Evolutionary conservation across 2,329 filamentous ascomycete genomes (phyloP).

Genomic region (Periconia digitata): DNA sequence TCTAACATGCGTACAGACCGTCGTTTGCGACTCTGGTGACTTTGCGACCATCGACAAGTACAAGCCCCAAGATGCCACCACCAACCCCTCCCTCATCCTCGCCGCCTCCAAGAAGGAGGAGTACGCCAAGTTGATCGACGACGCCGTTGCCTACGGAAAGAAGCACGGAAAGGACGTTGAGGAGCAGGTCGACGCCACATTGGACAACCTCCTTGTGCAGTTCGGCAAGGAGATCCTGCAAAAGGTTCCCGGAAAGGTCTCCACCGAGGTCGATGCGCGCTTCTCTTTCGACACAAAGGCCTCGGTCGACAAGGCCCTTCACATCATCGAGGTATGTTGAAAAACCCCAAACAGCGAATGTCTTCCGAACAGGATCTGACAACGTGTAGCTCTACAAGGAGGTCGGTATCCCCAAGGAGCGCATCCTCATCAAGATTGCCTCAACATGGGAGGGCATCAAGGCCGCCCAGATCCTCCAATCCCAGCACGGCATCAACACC

Average conservation of each 20-base stretch:
- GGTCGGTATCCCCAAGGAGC: slow-evolving; percentile 88
- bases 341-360: neutral
- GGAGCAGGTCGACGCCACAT: slow-evolving; percentile 81
- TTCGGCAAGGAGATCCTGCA: slow-evolving; percentile 97
- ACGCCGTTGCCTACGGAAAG: slow-evolving; percentile 85
- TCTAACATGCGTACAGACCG: slow-evolving; percentile 61
- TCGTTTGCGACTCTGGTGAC: slow-evolving; percentile 95
- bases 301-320: slow-evolving; percentile 91
- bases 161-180: slow-evolving; percentile 66
- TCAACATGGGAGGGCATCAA: slow-evolving; percentile 99
- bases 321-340: slow-evolving; percentile 83
- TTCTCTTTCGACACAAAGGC: slow-evolving; percentile 95
- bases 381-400: slow-evolving; percentile 85
- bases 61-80: slow-evolving; percentile 99
- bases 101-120: slow-evolving; percentile 97
- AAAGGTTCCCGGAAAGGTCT: slow-evolving; percentile 97
- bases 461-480: slow-evolving; percentile 95
- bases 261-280: slow-evolving; percentile 94
- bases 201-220: slow-evolving; percentile 94
- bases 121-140: slow-evolving; percentile 89
- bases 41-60: slow-evolving; percentile 92
- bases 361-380: too few relatives aligned
- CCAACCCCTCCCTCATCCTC: slow-evolving; percentile 98
- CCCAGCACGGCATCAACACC: slow-evolving; percentile 93
- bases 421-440: slow-evolving; percentile 97